phyloP scores from a whole-genome alignment of 2,329 filamentous ascomycete genomes.

The Exophiala lecanii-corni region DNA sequence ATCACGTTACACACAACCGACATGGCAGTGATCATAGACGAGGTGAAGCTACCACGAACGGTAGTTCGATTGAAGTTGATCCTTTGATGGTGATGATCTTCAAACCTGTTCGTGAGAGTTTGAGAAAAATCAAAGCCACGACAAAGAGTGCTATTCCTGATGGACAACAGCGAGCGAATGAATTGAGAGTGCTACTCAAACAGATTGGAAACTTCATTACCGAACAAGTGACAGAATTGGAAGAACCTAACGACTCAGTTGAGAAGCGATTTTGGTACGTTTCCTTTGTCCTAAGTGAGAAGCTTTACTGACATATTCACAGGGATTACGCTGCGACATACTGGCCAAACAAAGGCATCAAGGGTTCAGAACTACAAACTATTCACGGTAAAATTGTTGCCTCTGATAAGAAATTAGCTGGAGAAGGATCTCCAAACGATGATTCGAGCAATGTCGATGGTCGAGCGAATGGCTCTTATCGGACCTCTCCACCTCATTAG shows the following conservation, averaged over 20 bases:
- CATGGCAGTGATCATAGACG: slow-evolving; percentile 25
- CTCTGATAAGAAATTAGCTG: slow-evolving; percentile 26
- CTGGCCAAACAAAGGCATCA: slow-evolving; percentile 43
- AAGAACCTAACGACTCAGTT: slow-evolving; percentile 37
- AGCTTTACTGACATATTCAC: slow-evolving; percentile 26
- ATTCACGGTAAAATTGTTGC: slow-evolving; percentile 28
- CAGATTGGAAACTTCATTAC: slow-evolving; percentile 45
- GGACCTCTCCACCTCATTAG: slow-evolving; percentile 24
- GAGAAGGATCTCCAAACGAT: slow-evolving; percentile 26
- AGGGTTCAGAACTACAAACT: slow-evolving; percentile 24
- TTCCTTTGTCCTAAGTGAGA: neutral
- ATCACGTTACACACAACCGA: slow-evolving; percentile 24
- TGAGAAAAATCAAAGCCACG: slow-evolving; percentile 41
- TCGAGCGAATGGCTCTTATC: slow-evolving; percentile 25
- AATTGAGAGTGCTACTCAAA: slow-evolving; percentile 40
- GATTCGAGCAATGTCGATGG: slow-evolving; percentile 22
- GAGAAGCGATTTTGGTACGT: slow-evolving; percentile 43
- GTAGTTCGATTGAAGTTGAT: slow-evolving; percentile 34
- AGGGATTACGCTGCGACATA: slow-evolving; percentile 45
- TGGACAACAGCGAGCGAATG: slow-evolving; percentile 39
- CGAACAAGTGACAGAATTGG: slow-evolving; percentile 32
- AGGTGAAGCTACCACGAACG: slow-evolving; percentile 36
- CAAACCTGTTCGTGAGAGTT: slow-evolving; percentile 41
- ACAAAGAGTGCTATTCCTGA: slow-evolving; percentile 44
- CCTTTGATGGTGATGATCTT: slow-evolving; percentile 43